These are phyloP conservation scores for Xylariaceae sp. DNA, from an alignment of 2,329 filamentous ascomycete species.

Conservation along the genomic window DNA sequence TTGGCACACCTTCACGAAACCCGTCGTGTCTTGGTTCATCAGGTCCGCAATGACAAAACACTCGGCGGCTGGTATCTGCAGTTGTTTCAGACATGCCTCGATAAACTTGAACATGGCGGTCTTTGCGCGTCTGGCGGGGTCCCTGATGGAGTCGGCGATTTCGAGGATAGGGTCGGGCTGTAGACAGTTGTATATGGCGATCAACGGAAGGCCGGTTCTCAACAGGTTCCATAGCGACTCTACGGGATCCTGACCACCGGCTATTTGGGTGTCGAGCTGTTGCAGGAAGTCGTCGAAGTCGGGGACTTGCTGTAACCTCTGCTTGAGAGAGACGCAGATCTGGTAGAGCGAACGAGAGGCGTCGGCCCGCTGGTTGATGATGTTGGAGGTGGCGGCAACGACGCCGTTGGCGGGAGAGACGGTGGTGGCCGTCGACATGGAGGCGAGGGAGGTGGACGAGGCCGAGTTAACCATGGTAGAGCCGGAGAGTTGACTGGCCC, in stretches of 20 bases:
- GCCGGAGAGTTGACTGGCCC: slow-evolving; percentile 62
- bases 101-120: slow-evolving; percentile 90
- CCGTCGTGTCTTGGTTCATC: slow-evolving; percentile 91
- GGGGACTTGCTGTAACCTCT: slow-evolving; percentile 78
- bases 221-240: slow-evolving; percentile 88
- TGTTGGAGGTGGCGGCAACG: slow-evolving; percentile 79
- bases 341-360: slow-evolving; percentile 91
- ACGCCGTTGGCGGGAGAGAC: slow-evolving; percentile 46
- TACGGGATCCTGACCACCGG: slow-evolving; percentile 66
- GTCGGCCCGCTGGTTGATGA: slow-evolving; percentile 96
- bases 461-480: slow-evolving; percentile 50
- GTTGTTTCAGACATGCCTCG: slow-evolving; percentile 79
- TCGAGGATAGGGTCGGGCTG: slow-evolving; percentile 66
- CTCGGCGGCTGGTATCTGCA: slow-evolving; percentile 75
- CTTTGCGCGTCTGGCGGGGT: slow-evolving; percentile 76
- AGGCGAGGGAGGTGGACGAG: slow-evolving; percentile 51
- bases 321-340: slow-evolving; percentile 83
- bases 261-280: slow-evolving; percentile 67
- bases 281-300: slow-evolving; percentile 74
- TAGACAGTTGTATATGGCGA: slow-evolving; percentile 85
- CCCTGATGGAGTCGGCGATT: slow-evolving; percentile 58
- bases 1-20: slow-evolving; percentile 80
- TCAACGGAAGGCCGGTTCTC: slow-evolving; percentile 76
- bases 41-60: slow-evolving; percentile 91
- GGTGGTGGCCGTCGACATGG: slow-evolving; percentile 45